Evolutionary conservation across 192 early-diverging fungal genomes (phyloP).

Genomic region (Backusella circina): DNA sequence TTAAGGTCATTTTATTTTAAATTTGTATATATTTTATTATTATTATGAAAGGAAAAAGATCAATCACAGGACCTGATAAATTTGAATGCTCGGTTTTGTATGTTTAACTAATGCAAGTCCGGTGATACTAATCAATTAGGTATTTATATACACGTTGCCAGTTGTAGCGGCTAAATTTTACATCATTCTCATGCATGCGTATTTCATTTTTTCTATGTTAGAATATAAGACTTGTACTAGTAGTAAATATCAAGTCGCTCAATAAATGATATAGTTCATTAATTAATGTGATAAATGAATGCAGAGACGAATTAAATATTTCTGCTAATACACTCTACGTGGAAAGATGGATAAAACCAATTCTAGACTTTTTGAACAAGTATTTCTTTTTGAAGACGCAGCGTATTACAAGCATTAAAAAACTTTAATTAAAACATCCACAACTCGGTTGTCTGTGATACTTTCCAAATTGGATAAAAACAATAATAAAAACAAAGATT

Average conservation of each 20-base stretch:
- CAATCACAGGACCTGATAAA: neutral
- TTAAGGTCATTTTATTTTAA: neutral
- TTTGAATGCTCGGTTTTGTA: neutral
- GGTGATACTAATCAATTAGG: neutral
- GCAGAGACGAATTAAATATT: too few species aligned
- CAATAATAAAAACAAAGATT: conserved; percentile 7
- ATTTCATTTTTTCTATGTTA: neutral
- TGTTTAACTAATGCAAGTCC: neutral
- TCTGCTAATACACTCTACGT: too few species aligned
- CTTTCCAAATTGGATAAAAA: conserved; percentile 3
- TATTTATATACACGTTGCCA: neutral
- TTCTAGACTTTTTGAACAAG: neutral
- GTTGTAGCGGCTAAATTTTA: neutral
- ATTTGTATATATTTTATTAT: neutral
- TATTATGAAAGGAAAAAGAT: neutral
- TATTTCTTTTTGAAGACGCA: neutral
- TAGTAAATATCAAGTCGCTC: neutral
- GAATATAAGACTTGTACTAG: neutral
- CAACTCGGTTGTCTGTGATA: neutral
- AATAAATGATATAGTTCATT: neutral
- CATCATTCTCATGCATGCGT: neutral
- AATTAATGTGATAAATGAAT: neutral
- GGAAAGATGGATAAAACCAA: neutral
- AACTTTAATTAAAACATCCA: neutral
- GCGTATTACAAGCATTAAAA: neutral